These are phyloP conservation scores for Penicillium occitanis DNA, from an alignment of 2,329 filamentous ascomycete genomes.

Conservation along the genomic window DNA sequence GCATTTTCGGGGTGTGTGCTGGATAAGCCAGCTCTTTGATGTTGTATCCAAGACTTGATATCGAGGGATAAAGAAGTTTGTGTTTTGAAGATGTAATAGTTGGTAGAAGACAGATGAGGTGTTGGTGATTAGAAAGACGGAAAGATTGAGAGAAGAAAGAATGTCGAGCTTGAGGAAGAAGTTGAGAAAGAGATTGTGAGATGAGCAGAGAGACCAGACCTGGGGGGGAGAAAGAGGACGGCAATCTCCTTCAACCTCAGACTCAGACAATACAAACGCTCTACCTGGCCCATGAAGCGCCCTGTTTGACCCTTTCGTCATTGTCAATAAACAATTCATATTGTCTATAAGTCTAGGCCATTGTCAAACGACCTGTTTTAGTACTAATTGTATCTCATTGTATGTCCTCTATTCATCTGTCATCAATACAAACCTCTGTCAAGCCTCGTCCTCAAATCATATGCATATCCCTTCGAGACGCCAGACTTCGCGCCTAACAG, in stretches of 20 bases:
- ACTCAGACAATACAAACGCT: not conserved
- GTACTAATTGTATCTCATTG: not conserved
- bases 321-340: not conserved
- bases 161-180: not conserved
- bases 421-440: not conserved
- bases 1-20: not conserved
- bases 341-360: not conserved
- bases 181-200: not conserved
- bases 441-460: not conserved
- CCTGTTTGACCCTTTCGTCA: not conserved
- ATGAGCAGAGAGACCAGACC: not conserved
- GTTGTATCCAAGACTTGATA: not conserved
- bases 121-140: not conserved
- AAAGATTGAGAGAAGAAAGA: not conserved
- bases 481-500: not conserved
- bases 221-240: not conserved
- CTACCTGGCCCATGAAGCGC: not conserved
- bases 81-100: not conserved
- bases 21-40: constrained; percentile 1
- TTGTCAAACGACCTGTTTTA: not conserved
- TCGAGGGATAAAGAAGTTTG: not conserved
- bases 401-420: not conserved
- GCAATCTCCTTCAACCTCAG: not conserved
- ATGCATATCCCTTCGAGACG: not conserved
- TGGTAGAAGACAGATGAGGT: not conserved